These are phyloP conservation scores for Allium sativum DNA, from an alignment of 106 monocot genomes.

Conservation along the genomic window DNA sequence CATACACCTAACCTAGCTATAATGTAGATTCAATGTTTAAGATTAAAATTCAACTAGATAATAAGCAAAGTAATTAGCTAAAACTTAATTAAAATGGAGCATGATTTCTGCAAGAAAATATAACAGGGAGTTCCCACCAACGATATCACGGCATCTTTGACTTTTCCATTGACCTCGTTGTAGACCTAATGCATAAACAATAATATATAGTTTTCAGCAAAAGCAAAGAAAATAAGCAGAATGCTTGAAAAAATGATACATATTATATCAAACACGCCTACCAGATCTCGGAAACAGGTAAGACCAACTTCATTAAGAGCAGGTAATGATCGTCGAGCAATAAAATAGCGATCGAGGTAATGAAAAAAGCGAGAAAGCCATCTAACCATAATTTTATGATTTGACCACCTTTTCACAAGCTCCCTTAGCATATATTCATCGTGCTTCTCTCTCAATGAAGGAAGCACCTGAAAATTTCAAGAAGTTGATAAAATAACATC, in stretches of 20 bases:
- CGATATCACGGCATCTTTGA: constrained; percentile 54
- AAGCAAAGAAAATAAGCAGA: neutral
- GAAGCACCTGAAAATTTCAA: constrained; percentile 42
- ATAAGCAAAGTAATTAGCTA: too few species aligned
- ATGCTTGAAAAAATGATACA: neutral
- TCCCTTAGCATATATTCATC: constrained; percentile 84
- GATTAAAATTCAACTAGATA: too few species aligned
- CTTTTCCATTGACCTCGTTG: constrained; percentile 47
- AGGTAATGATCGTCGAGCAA: constrained; percentile 53
- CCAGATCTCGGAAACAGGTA: constrained; percentile 78
- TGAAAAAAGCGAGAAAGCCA: constrained; percentile 80
- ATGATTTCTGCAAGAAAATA: neutral
- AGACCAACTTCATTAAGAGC: constrained; percentile 72
- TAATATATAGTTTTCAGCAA: neutral
- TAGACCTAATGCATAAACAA: constrained; percentile 38
- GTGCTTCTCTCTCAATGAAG: constrained; percentile 74
- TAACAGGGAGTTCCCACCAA: constrained; percentile 35
- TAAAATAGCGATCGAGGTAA: constrained; percentile 77
- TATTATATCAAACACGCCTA: constrained; percentile 4
- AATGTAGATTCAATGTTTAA: too few species aligned
- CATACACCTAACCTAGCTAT: too few species aligned
- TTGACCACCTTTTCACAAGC: constrained; percentile 67
- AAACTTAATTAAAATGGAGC: too few species aligned
- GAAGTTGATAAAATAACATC: neutral
- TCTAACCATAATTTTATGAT: constrained; percentile 84